Base-by-base conservation (phyloP, 202 grass and related monocot species). In the Eragrostis tef region DNA sequence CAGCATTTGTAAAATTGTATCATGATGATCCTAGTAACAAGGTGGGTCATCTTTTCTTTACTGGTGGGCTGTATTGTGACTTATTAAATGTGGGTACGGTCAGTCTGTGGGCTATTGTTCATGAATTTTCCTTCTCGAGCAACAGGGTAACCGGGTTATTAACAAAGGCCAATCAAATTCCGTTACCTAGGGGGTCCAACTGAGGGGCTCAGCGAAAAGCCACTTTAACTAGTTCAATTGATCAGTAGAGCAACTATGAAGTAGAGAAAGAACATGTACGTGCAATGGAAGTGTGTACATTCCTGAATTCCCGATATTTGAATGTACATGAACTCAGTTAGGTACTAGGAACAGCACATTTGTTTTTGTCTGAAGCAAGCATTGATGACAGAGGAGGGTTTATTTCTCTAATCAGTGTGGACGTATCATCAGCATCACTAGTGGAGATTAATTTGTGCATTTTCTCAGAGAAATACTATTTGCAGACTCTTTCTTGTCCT, bases 21-120 rank as follows among this genome's bases (percentile, higher is more conserved):
- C 24, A 79, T 3, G 34, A 85, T 53, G 64, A 77, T 75, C 48
- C 52, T 57, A 16, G 57, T 42, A 19, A 42, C 14, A 17, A 42
- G 31, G 29, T 12, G 1, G 48, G 8, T 11, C 47, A 31, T 52
- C 48, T 67, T 54, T 14, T 73, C 70, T 52, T 39, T 27, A 71
- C n/a, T 34, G 21, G 11, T 42, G 57, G 41, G 34, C 57, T 74
- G 31, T 57, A 74, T 54, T 36, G 39, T 14, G 19, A 34, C 25
- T 22, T 22, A 72, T 39, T 66, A 15, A 74, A 80, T 15, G 34
- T 52, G 51, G 3, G 6, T 74, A 71, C 34, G 10, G 27, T 57
- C 11, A 41, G 19, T 61, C 9, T 47, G 52, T 2, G 27, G 24
- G 7, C 22, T 39, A 6, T 39, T 58, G 25, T 77, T 63, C 46